A percentile compares a stretch with the other conserved stretches of the same genome.
These are phyloP conservation scores for Acer negundo DNA, from an alignment of 345 rosid species.

Conservation along the genomic window DNA sequence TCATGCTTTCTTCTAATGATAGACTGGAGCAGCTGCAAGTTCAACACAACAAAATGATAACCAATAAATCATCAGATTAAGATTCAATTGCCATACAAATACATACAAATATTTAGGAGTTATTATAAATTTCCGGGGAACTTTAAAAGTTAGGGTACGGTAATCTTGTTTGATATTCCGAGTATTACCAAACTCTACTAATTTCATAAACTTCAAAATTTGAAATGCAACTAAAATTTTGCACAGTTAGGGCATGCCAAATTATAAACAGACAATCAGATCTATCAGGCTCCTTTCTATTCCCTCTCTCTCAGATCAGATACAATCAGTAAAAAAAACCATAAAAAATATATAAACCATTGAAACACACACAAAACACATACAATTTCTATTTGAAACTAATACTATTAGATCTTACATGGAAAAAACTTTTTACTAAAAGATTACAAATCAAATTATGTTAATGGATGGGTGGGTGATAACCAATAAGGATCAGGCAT, in stretches of 20 bases:
- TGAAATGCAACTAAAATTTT: not conserved
- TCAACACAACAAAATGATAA: slow-evolving; percentile 10
- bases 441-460: slow-evolving; percentile 1
- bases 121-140: not conserved
- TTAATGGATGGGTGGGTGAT: not conserved
- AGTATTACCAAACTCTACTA: not conserved
- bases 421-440: not conserved
- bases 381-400: not conserved
- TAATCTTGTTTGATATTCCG: not conserved
- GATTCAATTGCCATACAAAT: not conserved
- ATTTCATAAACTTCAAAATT: not conserved
- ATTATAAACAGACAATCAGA: too few species aligned
- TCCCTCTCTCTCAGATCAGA: not conserved
- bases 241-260: not conserved
- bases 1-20: slow-evolving; percentile 38
- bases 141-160: not conserved
- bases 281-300: not conserved
- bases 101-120: not conserved
- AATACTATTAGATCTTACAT: not conserved
- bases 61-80: slow-evolving; percentile 7
- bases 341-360: not conserved
- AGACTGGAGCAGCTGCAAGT: slow-evolving; percentile 44
- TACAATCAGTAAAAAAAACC: not conserved
- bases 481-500: not conserved
- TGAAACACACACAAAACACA: not conserved